Evolutionary conservation across 495 filamentous ascomycete species (phyloP).

Genomic region (Cryomyces minteri): DNA sequence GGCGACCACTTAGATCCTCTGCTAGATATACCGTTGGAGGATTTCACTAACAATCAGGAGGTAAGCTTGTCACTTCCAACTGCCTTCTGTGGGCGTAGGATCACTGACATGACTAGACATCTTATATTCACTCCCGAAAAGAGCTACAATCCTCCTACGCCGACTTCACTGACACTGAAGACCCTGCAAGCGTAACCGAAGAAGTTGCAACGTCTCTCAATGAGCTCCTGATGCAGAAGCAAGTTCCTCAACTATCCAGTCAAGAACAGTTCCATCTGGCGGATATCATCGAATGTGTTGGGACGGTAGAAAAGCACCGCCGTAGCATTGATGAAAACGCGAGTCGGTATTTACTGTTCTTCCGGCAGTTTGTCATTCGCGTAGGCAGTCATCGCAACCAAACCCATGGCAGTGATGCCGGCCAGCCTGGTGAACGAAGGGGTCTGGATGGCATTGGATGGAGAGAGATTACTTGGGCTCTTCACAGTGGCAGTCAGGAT

Average conservation of each 20-base stretch:
- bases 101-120: background rate
- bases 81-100: no score
- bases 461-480: slow-evolving; percentile 91
- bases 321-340: slow-evolving; percentile 88
- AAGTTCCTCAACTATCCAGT: slow-evolving; percentile 68
- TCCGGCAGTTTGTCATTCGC: slow-evolving; percentile 57
- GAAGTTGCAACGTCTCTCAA: slow-evolving; percentile 50
- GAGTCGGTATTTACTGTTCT: slow-evolving; percentile 77
- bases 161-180: slow-evolving; percentile 27
- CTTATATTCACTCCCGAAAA: slow-evolving; percentile 25
- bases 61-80: background rate
- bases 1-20: slow-evolving; percentile 71
- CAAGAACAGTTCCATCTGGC: slow-evolving; percentile 79
- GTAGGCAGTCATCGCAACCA: background rate
- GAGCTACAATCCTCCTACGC: slow-evolving; percentile 35
- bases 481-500: slow-evolving; percentile 81
- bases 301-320: slow-evolving; percentile 72
- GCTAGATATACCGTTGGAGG: slow-evolving; percentile 48
- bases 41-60: slow-evolving; percentile 37
- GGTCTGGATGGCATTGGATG: slow-evolving; percentile 23
- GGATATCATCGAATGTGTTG: slow-evolving; percentile 75
- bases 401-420: background rate
- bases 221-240: slow-evolving; percentile 54
- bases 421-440: background rate
- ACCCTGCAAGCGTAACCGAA: slow-evolving; percentile 35